phyloP scores from a whole-genome alignment of 1,139 yeast species.

The Hanseniaspora sp. region DNA sequence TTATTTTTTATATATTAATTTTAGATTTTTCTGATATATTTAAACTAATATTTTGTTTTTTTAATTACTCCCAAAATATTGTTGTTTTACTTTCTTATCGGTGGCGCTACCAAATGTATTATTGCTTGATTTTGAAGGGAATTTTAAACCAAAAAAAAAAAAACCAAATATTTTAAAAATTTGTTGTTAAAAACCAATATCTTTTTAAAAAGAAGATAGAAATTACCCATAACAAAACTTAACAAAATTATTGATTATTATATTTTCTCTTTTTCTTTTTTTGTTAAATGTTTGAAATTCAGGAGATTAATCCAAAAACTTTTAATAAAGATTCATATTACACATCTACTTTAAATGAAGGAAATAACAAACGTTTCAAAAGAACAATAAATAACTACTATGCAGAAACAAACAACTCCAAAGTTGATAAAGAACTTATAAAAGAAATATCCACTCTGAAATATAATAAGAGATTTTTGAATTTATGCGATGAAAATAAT shows the following conservation, averaged over 20 bases:
- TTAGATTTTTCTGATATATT: no score
- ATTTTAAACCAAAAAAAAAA: no score
- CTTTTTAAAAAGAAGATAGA: no score
- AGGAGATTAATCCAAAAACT: slow-evolving; percentile 28
- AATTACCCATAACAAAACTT: no score
- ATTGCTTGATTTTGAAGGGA: neutral
- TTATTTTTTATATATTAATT: no score
- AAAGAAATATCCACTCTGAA: slow-evolving; percentile 1
- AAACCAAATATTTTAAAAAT: no score
- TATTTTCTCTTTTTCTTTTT: no score
- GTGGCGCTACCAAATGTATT: neutral
- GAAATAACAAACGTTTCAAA: slow-evolving; percentile 18
- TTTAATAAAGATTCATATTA: slow-evolving; percentile 29
- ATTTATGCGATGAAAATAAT: slow-evolving; percentile 3
- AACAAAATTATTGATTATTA: no score
- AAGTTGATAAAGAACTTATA: slow-evolving; percentile 11
- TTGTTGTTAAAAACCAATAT: no score
- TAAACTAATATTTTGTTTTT: no score
- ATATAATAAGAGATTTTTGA: slow-evolving; percentile 1
- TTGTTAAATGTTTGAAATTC: slow-evolving; percentile 19
- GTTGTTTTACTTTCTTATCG: neutral
- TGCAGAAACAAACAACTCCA: slow-evolving; percentile 21
- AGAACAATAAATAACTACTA: slow-evolving; percentile 16
- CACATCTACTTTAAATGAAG: slow-evolving; percentile 22
- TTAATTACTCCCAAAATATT: neutral